These are phyloP conservation scores for Arxiozyma slooffiae DNA, from an alignment of 1,139 yeast genomes.

Conservation along the genomic window DNA sequence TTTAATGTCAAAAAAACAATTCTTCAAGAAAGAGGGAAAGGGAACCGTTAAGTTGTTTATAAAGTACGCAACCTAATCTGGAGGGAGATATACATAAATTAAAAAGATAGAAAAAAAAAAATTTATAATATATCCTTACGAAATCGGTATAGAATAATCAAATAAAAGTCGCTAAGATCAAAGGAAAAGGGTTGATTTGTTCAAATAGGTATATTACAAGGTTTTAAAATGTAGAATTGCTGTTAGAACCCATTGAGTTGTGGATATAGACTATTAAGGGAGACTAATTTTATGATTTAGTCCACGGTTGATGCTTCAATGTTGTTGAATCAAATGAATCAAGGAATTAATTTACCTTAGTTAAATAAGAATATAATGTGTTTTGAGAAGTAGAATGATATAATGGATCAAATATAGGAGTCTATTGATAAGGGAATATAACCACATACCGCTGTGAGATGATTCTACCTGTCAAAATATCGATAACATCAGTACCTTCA, in stretches of 20 bases:
- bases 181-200: constrained; percentile 88
- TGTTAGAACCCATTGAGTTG: constrained; percentile 84
- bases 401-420: constrained; percentile 98
- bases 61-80: constrained; percentile 85
- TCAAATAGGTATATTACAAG: constrained; percentile 75
- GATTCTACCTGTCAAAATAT: constrained; percentile 89
- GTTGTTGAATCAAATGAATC: constrained; percentile 75
- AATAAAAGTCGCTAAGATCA: constrained; percentile 80
- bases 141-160: constrained; percentile 87
- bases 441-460: constrained; percentile 92
- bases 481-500: constrained; percentile 97
- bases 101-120: constrained; percentile 88
- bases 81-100: constrained; percentile 78
- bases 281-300: constrained; percentile 88
- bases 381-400: constrained; percentile 84
- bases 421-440: constrained; percentile 99
- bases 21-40: constrained; percentile 88
- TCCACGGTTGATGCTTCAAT: constrained; percentile 95
- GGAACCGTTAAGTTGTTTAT: constrained; percentile 89
- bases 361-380: constrained; percentile 87
- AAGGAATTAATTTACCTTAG: constrained; percentile 83
- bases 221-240: constrained; percentile 90
- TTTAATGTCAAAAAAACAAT: constrained; percentile 88
- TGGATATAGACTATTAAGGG: constrained; percentile 86
- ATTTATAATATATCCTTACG: constrained; percentile 72